Evolutionary conservation across 2,329 filamentous ascomycete genomes (phyloP), one percentile per base, ranked within the genome.

Genomic region (Aureobasidium sp.): DNA sequence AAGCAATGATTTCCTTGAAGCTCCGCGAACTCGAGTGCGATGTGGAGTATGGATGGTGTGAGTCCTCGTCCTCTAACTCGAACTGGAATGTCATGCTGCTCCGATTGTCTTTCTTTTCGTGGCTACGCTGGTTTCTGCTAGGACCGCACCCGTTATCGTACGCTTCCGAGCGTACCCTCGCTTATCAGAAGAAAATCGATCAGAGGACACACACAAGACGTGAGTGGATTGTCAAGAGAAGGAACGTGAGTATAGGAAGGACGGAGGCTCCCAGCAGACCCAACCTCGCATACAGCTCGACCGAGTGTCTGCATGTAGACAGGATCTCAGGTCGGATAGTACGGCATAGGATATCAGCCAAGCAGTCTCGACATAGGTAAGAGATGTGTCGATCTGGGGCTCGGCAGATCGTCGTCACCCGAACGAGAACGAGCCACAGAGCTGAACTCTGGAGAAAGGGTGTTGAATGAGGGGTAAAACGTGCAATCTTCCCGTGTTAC

Each of bases 1-100:
- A 77, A 4, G 69, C 67, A 19, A 77, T 68, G 38, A 75, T 67
- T 8, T 64, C 69, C 54, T 65, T 69, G 59, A 53, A 33, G 29
- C 57, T 51, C 27, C 29, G 54, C 27, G 37, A 51, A 43, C 40
- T 47, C 23, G 51, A 55, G 19, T 45, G 33, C 21, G 60, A 38
- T 17, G 23, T 47, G n/a, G 47, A 43, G 17, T 23, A 21, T 10
- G 42, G 23, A 42, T 5, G 25, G 31, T 21, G 13, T 31, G 13
- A 25, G 17, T 43, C 10, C 43, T 42, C 23, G 13, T 33, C 11
- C 29, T 57, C 51, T n/a, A 57, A 27, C 27, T 42, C 43, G 25
- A 50, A 19, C 13, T 33, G 51, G n/a, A 33, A 21, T 25, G 57
- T 45, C 23, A 61, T 37, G 19, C 38, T 51, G 21, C 51, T 31